Conservation (phyloP, 805 yeast species). For the Wickerhamiella allomyrinae region DNA sequence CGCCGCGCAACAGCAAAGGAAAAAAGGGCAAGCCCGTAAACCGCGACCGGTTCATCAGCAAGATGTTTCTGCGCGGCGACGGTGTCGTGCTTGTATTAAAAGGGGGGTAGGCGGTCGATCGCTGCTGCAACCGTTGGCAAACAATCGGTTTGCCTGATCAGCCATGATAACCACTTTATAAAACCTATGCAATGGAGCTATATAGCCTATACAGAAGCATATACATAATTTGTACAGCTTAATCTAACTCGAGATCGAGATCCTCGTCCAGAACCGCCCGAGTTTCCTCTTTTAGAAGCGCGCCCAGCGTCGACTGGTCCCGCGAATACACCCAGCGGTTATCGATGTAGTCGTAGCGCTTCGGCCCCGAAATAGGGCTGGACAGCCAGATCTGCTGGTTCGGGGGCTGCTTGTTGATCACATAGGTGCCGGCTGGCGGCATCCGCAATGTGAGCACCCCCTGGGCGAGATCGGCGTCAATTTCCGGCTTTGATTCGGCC, state of each 20-base stretch:
- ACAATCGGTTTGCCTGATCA: too few relatives aligned
- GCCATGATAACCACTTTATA: too few relatives aligned
- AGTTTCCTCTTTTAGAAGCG: slow-evolving; percentile 40
- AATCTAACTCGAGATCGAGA: slow-evolving; percentile 14
- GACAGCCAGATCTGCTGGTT: slow-evolving; percentile 93
- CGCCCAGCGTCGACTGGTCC: slow-evolving; percentile 37
- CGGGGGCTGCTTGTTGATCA: slow-evolving; percentile 94
- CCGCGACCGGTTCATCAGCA: slow-evolving; percentile 69
- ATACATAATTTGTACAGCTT: neutral
- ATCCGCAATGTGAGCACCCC: slow-evolving; percentile 72
- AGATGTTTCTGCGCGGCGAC: slow-evolving; percentile 89
- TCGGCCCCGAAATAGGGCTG: slow-evolving; percentile 89
- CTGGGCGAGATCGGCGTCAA: slow-evolving; percentile 67
- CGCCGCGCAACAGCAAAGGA: slow-evolving; percentile 47
- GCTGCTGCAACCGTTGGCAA: too few relatives aligned
- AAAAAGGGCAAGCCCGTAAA: slow-evolving; percentile 53
- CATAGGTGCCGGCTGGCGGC: slow-evolving; percentile 70
- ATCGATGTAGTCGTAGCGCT: slow-evolving; percentile 55
- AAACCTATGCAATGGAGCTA: too few relatives aligned
- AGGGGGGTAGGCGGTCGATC: neutral
- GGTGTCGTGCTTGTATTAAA: slow-evolving; percentile 64
- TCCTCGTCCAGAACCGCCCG: slow-evolving; percentile 8
- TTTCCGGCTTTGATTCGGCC: slow-evolving; percentile 44
- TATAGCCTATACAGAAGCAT: neutral
- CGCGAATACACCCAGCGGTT: slow-evolving; percentile 72